Percentiles rank a stretch among this genome's conserved stretches.
These are phyloP conservation scores for Eucalyptus sideroxylon DNA, from an alignment of 345 rosid genomes.

Conservation along the genomic window DNA sequence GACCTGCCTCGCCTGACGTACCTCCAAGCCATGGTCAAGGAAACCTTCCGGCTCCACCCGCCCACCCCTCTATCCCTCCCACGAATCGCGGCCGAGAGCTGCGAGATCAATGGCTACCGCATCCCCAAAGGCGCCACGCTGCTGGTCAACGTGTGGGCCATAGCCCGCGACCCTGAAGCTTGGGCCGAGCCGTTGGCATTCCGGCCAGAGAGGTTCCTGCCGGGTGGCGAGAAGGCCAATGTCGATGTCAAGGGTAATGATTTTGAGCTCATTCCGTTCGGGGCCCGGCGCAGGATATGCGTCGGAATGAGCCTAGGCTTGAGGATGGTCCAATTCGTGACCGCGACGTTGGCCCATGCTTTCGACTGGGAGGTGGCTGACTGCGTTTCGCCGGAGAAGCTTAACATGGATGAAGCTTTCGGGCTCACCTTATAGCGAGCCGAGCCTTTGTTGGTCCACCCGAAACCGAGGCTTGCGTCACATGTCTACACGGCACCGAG, in stretches of 20 bases:
- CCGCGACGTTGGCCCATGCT: constrained; percentile 56
- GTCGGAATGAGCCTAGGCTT: constrained; percentile 68
- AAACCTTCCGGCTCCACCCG: constrained; percentile 76
- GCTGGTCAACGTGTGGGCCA: constrained; percentile 72
- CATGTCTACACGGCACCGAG: constrained; percentile 2
- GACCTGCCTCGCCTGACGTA: constrained; percentile 48
- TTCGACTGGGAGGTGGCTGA: constrained; percentile 48
- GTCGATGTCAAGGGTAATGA: constrained; percentile 63
- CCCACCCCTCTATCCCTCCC: constrained; percentile 78
- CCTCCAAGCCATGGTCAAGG: constrained; percentile 68
- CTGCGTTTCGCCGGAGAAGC: constrained; percentile 29
- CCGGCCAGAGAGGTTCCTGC: constrained; percentile 61
- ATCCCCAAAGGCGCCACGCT: constrained; percentile 57
- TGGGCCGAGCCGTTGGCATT: constrained; percentile 63
- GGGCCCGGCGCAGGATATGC: constrained; percentile 79
- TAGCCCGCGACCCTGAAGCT: constrained; percentile 58
- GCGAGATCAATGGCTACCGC: constrained; percentile 64
- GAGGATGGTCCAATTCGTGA: constrained; percentile 49
- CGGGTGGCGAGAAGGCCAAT: constrained; percentile 45
- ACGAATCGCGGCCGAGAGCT: constrained; percentile 48
- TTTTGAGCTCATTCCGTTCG: constrained; percentile 72
- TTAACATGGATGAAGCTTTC: constrained; percentile 69
- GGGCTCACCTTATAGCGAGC: constrained; percentile 73
- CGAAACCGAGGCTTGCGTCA: constrained; percentile 36
- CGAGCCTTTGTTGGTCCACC: constrained; percentile 47